Evolutionary conservation across 345 rosid genomes (phyloP), one percentile per base, ranked within the genome.

Genomic region (Conringia planisiliqua): DNA sequence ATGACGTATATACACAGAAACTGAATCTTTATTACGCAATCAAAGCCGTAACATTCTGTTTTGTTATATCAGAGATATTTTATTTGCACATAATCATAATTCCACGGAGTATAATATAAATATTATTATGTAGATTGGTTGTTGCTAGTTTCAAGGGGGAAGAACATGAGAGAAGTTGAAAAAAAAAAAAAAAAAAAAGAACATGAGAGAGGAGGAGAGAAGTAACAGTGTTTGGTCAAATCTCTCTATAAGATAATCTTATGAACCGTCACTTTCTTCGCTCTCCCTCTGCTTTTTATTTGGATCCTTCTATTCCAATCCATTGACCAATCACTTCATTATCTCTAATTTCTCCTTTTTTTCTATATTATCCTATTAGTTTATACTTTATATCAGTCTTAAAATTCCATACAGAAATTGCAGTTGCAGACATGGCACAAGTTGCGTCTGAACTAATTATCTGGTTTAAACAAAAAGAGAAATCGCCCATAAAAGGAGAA

Each of bases 281-380:
- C 67, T 77, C 74, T 32, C 32, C 32, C 30, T 75, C 61, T 70
- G 52, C 71, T 77, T 72, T 77, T 72, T 58, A 17, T 71, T 71
- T 78, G 73, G 77, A 72, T 72, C 69, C 81, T 78, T 78, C 73
- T 60, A 66, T 78, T 72, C 81, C 73, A 78, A 65, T 78, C 4
- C 81, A 66, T 78, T 78, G 81, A 78, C 81, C 81, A 72, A 78
- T 78, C 81, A 78, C 68, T 57, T 57, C 67, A 68, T 61, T 61
- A 75, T 68, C 74, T 75, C 44, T 55, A 52, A 10, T 65, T 32
- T 71, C 26, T 66, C 42, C 6, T 46, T 36, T 12, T 56, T 77
- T 24, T 27, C 30, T 33, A 57, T 46, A 18, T 77, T 70, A 70
- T 70, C 54, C 18, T 64, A 71, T 70, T 47, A 8, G 20, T 52